These are phyloP conservation scores for Plasmodium reichenowi DNA, from an alignment of 169 alveolate genomes.

Conservation along the genomic window DNA sequence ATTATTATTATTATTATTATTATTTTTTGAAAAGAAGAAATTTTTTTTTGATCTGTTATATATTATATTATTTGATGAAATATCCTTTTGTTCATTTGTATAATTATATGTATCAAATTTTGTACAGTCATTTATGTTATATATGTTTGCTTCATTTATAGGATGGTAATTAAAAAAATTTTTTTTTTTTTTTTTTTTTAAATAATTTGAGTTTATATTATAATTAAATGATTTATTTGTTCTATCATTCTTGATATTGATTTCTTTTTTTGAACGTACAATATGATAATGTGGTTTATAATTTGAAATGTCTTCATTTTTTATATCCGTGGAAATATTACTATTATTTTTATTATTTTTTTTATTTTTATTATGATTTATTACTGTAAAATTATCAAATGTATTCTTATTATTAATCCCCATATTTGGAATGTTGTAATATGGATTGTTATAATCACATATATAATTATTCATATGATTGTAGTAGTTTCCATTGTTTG, in stretches of 20 bases:
- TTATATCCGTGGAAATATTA: neutral
- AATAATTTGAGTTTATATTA: no score
- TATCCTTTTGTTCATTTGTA: neutral
- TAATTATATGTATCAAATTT: neutral
- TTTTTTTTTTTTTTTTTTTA: neutral
- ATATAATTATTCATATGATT: slow-evolving; percentile 11
- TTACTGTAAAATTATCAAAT: neutral
- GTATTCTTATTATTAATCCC: slow-evolving; percentile 25
- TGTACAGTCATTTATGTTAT: neutral
- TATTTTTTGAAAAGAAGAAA: neutral
- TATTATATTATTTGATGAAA: neutral
- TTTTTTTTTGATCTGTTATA: no score
- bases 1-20: neutral
- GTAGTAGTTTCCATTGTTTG: slow-evolving; percentile 18
- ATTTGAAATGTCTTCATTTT: neutral
- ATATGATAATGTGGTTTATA: neutral
- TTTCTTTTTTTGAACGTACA: neutral
- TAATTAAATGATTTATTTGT: no score
- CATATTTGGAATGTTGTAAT: slow-evolving; percentile 11
- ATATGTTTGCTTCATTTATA: neutral
- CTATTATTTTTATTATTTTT: neutral
- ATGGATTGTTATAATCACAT: slow-evolving; percentile 10
- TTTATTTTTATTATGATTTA: neutral
- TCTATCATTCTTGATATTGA: no score
- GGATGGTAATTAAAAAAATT: neutral